These are phyloP conservation scores for Nitzschia palea DNA, from an alignment of 108 stramenopile genomes.

Conservation along the genomic window DNA sequence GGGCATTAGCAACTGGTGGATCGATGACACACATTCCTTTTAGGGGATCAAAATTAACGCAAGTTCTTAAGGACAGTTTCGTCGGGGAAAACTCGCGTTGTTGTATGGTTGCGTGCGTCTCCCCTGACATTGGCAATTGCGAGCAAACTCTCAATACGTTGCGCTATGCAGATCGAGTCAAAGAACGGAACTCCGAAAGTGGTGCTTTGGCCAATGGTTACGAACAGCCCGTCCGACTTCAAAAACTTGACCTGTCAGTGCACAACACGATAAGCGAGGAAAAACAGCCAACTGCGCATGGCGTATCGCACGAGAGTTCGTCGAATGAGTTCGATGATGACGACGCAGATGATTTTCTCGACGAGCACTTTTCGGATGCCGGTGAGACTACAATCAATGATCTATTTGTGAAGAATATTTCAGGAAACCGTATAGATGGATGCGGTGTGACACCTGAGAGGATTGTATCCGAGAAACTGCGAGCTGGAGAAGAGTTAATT, in stretches of 20 bases:
- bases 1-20: constrained; percentile 89
- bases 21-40: constrained; percentile 95
- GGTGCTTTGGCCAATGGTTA: constrained; percentile 48
- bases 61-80: constrained; percentile 95
- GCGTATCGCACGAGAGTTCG: constrained; percentile 33
- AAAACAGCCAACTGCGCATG: constrained; percentile 25
- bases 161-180: constrained; percentile 95
- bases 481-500: constrained; percentile 48
- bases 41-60: constrained; percentile 96
- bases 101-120: constrained; percentile 97
- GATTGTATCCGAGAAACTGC: constrained; percentile 8
- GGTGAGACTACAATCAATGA: constrained; percentile 26
- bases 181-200: constrained; percentile 83
- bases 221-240: constrained; percentile 19
- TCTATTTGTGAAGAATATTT: constrained; percentile 5
- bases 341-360: constrained; percentile 2
- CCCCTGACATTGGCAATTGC: constrained; percentile 91
- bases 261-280: not conserved
- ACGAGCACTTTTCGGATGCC: constrained; percentile 13
- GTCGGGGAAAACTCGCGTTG: constrained; percentile 89
- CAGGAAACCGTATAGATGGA: not conserved
- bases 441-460: not conserved
- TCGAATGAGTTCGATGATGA: constrained; percentile 42
- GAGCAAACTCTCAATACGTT: constrained; percentile 99
- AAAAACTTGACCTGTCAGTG: not conserved